A percentile compares a stretch with the other conserved stretches of the same genome.
These are phyloP conservation scores for Annulohypoxylon nitens DNA, from an alignment of 495 filamentous ascomycete species.

Conservation along the genomic window DNA sequence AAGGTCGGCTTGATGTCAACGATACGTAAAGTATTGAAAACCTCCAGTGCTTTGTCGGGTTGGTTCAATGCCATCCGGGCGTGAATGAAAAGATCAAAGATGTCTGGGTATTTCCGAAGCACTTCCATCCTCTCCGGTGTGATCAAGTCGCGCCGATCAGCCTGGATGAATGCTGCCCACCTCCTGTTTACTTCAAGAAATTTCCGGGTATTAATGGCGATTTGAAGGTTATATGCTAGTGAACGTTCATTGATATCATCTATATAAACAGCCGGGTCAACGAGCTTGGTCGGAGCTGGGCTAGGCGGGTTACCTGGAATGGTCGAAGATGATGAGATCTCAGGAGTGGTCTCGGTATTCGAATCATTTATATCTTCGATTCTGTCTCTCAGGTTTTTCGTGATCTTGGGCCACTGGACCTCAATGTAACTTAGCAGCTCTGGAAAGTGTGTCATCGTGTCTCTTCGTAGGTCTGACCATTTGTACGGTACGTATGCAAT, in stretches of 20 bases:
- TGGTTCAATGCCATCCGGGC: constrained; percentile 63
- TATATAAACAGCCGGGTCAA: neutral
- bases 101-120: constrained; percentile 43
- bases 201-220: constrained; percentile 16
- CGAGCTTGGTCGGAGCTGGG: too few species aligned
- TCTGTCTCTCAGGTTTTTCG: constrained; percentile 20
- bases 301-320: neutral
- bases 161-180: constrained; percentile 51
- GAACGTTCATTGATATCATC: constrained; percentile 1
- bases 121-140: constrained; percentile 37
- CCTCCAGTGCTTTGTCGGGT: constrained; percentile 63
- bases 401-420: constrained; percentile 43
- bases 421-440: constrained; percentile 37
- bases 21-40: constrained; percentile 70
- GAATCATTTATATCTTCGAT: constrained; percentile 20
- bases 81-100: constrained; percentile 70
- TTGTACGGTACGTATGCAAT: constrained; percentile 36
- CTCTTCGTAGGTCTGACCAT: constrained; percentile 17
- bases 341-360: constrained; percentile 29
- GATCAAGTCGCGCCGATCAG: constrained; percentile 33
- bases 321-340: constrained; percentile 3
- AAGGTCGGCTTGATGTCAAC: constrained; percentile 64
- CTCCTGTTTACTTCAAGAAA: constrained; percentile 38
- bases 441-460: constrained; percentile 30
- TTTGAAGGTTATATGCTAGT: constrained; percentile 18